Percentiles rank a stretch among this genome's conserved stretches.
Evolutionary conservation across 2,329 filamentous ascomycete species (phyloP).

Genomic region (Neopestalotiopsis sp.): DNA sequence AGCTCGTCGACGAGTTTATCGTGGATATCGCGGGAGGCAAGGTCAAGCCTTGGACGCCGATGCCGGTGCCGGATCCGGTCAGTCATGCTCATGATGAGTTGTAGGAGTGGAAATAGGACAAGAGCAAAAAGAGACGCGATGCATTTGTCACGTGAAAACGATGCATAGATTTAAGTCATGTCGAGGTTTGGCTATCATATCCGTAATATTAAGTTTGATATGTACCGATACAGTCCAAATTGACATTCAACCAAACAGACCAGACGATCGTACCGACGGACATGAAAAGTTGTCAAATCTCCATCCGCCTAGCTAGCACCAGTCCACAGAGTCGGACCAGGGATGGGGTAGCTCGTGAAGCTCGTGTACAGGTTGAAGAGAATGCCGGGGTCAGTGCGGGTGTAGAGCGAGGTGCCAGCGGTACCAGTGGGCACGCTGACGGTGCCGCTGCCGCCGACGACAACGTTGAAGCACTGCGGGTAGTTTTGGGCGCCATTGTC

Average conservation of each 20-base stretch:
- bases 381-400: slow-evolving; percentile 33
- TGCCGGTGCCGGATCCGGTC: slow-evolving; percentile 12
- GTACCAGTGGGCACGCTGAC: slow-evolving; percentile 35
- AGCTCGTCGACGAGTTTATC: slow-evolving; percentile 48
- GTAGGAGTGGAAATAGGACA: slow-evolving; percentile 35
- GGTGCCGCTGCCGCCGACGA: slow-evolving; percentile 46
- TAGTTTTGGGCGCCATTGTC: slow-evolving; percentile 51
- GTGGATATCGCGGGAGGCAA: slow-evolving; percentile 49
- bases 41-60: slow-evolving; percentile 44
- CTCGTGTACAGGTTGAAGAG: slow-evolving; percentile 31
- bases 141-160: slow-evolving; percentile 32
- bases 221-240: neutral
- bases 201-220: too few species aligned
- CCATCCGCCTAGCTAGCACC: slow-evolving; percentile 21
- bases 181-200: neutral
- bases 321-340: slow-evolving; percentile 31
- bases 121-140: too few species aligned
- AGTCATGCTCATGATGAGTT: slow-evolving; percentile 31
- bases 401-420: slow-evolving; percentile 36
- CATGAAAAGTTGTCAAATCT: too few species aligned
- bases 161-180: slow-evolving; percentile 36
- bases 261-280: neutral
- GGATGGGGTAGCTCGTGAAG: slow-evolving; percentile 31
- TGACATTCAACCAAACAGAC: neutral
- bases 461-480: slow-evolving; percentile 41